A percentile compares a stretch with the other conserved stretches of the same genome.
Conservation (phyloP, 2,329 filamentous ascomycete species). For the Arthrobotrys iridis region DNA sequence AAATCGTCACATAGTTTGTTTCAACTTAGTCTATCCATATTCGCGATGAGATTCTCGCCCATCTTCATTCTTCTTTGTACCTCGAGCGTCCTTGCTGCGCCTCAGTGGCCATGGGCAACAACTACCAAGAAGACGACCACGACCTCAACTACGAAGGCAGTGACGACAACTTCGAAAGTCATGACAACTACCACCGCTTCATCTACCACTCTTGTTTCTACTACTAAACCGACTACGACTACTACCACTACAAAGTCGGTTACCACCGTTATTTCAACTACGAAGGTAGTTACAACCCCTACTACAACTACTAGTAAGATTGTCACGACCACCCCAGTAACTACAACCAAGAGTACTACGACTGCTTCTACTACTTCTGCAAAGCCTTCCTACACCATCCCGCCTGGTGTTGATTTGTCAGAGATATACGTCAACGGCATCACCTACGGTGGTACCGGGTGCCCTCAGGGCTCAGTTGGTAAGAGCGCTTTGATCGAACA, state of each 20-base stretch:
- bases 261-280: neutral
- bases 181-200: neutral
- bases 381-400: slow-evolving; percentile 16
- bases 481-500: neutral
- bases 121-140: neutral
- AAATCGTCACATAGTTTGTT: too few species aligned
- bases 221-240: neutral
- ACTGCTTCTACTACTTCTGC: slow-evolving; percentile 7
- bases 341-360: neutral
- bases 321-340: neutral
- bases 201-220: neutral
- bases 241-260: slow-evolving; percentile 10
- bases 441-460: slow-evolving; percentile 36
- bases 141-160: neutral
- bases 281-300: neutral
- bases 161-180: neutral
- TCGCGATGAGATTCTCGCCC: neutral
- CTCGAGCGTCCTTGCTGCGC: neutral
- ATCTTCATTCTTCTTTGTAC: neutral
- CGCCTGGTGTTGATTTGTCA: slow-evolving; percentile 20
- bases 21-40: neutral
- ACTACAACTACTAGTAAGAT: neutral
- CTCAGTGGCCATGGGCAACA: slow-evolving; percentile 5
- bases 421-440: slow-evolving; percentile 37
- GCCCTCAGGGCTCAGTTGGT: slow-evolving; percentile 36